Conservation (phyloP, 208 protist genomes). For the Acanthamoeba castellanii region DNA sequence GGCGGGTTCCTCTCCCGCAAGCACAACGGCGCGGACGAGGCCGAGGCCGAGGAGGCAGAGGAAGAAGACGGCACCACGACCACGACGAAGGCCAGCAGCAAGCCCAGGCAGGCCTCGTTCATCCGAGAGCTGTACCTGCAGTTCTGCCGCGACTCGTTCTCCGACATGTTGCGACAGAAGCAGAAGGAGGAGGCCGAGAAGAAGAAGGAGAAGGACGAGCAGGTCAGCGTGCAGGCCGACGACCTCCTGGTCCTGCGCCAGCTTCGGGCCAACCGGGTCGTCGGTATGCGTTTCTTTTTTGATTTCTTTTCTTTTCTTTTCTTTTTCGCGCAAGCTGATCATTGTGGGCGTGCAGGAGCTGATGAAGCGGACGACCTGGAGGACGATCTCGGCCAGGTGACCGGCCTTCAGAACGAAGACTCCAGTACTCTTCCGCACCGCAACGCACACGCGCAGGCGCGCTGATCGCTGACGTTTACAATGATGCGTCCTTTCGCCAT, state of each 20-base stretch:
- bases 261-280: slow-evolving; percentile 76
- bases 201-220: slow-evolving; percentile 79
- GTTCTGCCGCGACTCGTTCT: slow-evolving; percentile 14
- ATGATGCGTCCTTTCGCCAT: too few species aligned
- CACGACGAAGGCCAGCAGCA: neutral
- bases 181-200: slow-evolving; percentile 73
- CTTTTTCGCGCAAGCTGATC: too few species aligned
- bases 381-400: neutral
- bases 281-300: neutral
- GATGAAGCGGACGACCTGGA: slow-evolving; percentile 16
- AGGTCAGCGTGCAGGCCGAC: slow-evolving; percentile 83
- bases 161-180: neutral
- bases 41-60: neutral
- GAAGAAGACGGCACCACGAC: neutral
- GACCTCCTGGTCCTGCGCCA: slow-evolving; percentile 88
- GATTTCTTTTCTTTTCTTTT: too few species aligned
- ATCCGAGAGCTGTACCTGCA: slow-evolving; percentile 45
- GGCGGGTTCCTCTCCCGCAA: neutral
- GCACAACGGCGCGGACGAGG: neutral
- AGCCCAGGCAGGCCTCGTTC: slow-evolving; percentile 4
- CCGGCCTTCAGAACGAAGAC: neutral
- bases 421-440: neutral
- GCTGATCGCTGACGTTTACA: neutral
- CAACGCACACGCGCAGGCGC: too few species aligned
- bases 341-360: neutral